A percentile compares a stretch with the other conserved stretches of the same genome.
Evolutionary conservation across 176 grass and related monocot genomes (phyloP).

Genomic region (Metroxylon sagu): DNA sequence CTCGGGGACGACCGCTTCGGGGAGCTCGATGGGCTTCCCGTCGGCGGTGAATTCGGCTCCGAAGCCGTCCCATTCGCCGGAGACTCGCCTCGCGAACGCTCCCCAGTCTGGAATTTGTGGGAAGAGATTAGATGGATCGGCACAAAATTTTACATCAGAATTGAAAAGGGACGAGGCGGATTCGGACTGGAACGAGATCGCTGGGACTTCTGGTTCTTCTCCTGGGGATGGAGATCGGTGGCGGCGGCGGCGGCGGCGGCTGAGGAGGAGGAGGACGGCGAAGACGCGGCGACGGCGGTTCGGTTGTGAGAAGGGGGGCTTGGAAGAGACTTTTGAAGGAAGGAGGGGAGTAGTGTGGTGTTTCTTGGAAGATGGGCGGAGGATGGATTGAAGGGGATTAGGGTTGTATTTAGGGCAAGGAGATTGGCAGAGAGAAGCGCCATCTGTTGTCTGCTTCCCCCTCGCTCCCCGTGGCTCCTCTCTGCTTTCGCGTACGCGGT

Average conservation of each 20-base stretch:
- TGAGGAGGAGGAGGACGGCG: constrained; percentile 1
- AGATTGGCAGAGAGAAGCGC: constrained; percentile 23
- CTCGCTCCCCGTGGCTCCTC: no score
- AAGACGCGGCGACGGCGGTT: neutral
- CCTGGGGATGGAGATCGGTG: constrained; percentile 6
- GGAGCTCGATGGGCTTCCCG: constrained; percentile 67
- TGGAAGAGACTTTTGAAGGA: neutral
- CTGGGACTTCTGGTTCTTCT: neutral
- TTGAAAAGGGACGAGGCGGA: neutral
- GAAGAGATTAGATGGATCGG: constrained; percentile 4
- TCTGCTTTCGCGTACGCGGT: no score
- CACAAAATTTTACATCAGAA: neutral
- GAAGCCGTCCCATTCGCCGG: constrained; percentile 93
- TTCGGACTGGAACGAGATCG: constrained; percentile 1
- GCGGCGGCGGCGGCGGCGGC: neutral
- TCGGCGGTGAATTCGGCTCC: constrained; percentile 63
- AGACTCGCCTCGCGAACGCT: constrained; percentile 59
- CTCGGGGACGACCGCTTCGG: constrained; percentile 63
- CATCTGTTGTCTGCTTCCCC: neutral
- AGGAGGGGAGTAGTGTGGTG: neutral
- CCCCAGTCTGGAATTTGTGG: constrained; percentile 38
- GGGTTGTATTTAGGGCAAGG: constrained; percentile 6
- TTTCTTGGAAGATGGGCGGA: constrained; percentile 11
- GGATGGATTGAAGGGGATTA: neutral
- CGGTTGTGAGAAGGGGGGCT: neutral